Percentiles rank a stretch among this genome's conserved stretches.
phyloP scores from a whole-genome alignment of 2,329 filamentous ascomycete species.

The Sporothrix mexicana region DNA sequence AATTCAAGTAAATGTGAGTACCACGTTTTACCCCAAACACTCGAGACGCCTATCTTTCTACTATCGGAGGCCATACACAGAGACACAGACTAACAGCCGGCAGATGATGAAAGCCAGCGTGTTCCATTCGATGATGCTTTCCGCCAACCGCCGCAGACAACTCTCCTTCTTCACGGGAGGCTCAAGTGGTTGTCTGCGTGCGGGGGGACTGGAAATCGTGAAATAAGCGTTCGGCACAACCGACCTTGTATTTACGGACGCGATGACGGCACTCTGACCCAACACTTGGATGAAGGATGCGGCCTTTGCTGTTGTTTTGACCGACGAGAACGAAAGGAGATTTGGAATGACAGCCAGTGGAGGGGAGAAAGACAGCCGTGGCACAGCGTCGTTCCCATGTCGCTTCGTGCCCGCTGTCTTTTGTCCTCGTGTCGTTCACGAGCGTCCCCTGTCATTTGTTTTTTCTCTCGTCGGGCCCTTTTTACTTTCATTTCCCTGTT shows the following conservation, averaged over 20 bases:
- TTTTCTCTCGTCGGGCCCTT: background rate
- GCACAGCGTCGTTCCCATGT: slow-evolving; percentile 24
- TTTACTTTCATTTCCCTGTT: background rate
- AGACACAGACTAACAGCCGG: slow-evolving; percentile 43
- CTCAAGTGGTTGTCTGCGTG: slow-evolving; percentile 82
- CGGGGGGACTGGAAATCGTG: slow-evolving; percentile 71
- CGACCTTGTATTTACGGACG: slow-evolving; percentile 98
- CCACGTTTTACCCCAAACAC: slow-evolving; percentile 37
- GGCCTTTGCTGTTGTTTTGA: background rate
- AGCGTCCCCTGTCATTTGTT: slow-evolving; percentile 9
- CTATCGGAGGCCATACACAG: no score
- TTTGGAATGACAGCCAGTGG: background rate
- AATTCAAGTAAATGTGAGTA: slow-evolving; percentile 93
- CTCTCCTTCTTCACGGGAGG: slow-evolving; percentile 78
- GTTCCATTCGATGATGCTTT: slow-evolving; percentile 81
- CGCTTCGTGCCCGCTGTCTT: slow-evolving; percentile 10
- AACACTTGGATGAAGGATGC: slow-evolving; percentile 45
- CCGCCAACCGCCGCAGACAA: slow-evolving; percentile 69
- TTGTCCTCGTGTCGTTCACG: slow-evolving; percentile 2
- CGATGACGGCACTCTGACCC: slow-evolving; percentile 96
- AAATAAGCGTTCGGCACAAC: slow-evolving; percentile 99
- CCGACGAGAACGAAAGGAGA: background rate
- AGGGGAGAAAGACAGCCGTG: background rate
- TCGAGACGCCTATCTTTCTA: no score
- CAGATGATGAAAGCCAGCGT: slow-evolving; percentile 99